phyloP scores from a whole-genome alignment of 352 stramenopile species.

The Pythium brassicae region DNA sequence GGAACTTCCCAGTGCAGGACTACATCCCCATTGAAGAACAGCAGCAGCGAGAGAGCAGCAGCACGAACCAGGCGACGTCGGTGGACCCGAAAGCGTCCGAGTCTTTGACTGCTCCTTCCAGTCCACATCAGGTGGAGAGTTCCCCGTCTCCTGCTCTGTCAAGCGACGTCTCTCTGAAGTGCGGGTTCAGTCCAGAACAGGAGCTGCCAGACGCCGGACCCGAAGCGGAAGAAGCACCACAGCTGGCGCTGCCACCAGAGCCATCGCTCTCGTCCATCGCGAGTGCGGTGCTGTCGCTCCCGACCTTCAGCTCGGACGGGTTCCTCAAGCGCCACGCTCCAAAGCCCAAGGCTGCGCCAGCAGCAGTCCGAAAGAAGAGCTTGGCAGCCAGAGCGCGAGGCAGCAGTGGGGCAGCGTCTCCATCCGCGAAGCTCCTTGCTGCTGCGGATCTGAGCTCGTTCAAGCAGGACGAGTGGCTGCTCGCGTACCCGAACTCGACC shows the following conservation, averaged over 20 bases:
- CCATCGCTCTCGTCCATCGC: slow-evolving; percentile 32
- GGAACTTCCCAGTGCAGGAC: slow-evolving; percentile 64
- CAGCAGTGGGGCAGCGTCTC: background rate
- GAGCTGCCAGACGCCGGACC: background rate
- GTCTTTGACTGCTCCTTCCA: background rate
- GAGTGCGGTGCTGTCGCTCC: slow-evolving; percentile 43
- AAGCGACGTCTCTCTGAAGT: background rate
- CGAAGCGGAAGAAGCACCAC: background rate
- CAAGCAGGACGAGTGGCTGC: slow-evolving; percentile 31
- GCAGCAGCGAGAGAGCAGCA: background rate
- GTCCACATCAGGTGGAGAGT: background rate
- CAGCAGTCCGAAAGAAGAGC: slow-evolving; percentile 2
- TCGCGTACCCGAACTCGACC: slow-evolving; percentile 46
- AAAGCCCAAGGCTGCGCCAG: slow-evolving; percentile 10
- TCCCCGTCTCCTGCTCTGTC: background rate
- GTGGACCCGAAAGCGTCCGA: background rate
- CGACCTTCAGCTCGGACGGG: slow-evolving; percentile 34
- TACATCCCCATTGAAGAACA: slow-evolving; percentile 41
- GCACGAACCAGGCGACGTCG: background rate
- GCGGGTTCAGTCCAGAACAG: background rate
- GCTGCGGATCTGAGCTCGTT: slow-evolving; percentile 16
- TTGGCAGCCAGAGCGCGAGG: background rate
- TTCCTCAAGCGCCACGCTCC: slow-evolving; percentile 35
- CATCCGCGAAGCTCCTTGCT: background rate
- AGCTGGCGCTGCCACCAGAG: background rate